Percentiles rank a stretch among this genome's conserved stretches.
phyloP scores from a whole-genome alignment of 352 stramenopile genomes.

The Globisporangium parvum region DNA sequence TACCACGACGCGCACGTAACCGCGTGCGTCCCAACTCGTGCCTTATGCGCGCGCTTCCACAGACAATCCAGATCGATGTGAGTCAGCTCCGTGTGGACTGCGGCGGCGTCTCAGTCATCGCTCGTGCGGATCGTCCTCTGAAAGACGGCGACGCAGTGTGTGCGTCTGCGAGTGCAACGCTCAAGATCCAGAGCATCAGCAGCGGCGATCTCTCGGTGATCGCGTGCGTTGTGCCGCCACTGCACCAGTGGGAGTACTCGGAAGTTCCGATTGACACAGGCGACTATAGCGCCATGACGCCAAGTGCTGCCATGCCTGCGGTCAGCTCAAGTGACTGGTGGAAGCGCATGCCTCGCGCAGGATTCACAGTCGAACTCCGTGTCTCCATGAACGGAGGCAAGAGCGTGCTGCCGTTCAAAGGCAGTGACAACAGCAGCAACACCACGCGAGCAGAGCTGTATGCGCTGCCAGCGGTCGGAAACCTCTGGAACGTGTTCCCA shows the following conservation, averaged over 20 bases:
- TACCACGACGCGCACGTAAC: conserved; percentile 36
- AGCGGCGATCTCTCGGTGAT: conserved; percentile 15
- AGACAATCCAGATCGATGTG: conserved; percentile 35
- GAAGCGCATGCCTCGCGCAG: conserved; percentile 22
- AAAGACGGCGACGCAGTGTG: conserved; percentile 6
- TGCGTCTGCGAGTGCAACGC: conserved; percentile 10
- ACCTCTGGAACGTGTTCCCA: conserved; percentile 31
- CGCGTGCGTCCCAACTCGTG: conserved; percentile 53
- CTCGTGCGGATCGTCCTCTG: conserved; percentile 6
- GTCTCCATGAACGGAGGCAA: conserved; percentile 49
- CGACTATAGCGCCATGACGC: background rate
- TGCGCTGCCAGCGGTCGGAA: conserved; percentile 22
- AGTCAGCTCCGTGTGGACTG: conserved; percentile 20
- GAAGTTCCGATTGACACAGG: conserved; percentile 10
- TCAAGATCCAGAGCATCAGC: conserved; percentile 22
- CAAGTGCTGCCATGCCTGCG: background rate
- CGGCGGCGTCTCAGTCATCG: conserved; percentile 8
- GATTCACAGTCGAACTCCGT: conserved; percentile 25
- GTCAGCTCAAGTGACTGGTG: conserved; percentile 24
- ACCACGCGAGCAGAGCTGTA: conserved; percentile 18
- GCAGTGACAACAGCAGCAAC: conserved; percentile 7
- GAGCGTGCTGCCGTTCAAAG: conserved; percentile 22
- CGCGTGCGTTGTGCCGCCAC: conserved; percentile 29
- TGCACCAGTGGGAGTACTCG: conserved; percentile 30
- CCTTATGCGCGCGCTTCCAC: conserved; percentile 24